Conservation (phyloP, 805 yeast species). For the Monosporozyma unispora region DNA sequence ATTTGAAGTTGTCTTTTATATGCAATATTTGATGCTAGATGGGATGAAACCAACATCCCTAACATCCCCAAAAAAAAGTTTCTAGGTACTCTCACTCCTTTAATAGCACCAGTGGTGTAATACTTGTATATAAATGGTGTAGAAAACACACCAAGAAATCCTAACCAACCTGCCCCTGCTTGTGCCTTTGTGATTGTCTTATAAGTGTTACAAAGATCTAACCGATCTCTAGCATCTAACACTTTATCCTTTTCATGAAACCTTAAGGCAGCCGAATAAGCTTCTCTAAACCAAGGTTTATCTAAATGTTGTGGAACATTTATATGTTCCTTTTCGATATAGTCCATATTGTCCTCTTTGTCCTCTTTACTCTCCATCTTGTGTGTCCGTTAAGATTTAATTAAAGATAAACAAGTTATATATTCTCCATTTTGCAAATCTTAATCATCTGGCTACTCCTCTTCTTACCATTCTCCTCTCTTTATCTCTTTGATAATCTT, state of each 20-base stretch:
- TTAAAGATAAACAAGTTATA: too few relatives aligned
- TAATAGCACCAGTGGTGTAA: conserved; percentile 26
- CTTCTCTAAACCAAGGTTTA: conserved; percentile 31
- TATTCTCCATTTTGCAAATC: too few relatives aligned
- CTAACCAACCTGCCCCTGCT: conserved; percentile 33
- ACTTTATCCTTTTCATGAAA: conserved; percentile 43
- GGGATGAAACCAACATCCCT: conserved; percentile 31
- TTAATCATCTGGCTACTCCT: too few relatives aligned
- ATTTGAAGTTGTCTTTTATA: conserved; percentile 27
- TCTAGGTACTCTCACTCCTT: conserved; percentile 35
- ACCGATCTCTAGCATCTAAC: conserved; percentile 36
- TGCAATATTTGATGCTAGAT: conserved; percentile 25
- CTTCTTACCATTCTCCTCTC: too few relatives aligned
- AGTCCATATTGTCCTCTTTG: not conserved
- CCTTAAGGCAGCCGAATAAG: conserved; percentile 35
- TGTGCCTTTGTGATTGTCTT: conserved; percentile 31
- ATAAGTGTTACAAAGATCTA: conserved; percentile 33
- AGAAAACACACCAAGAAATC: conserved; percentile 35
- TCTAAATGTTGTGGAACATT: conserved; percentile 7
- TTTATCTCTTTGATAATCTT: too few relatives aligned
- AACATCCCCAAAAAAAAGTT: conserved; percentile 36
- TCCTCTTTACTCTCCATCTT: not conserved
- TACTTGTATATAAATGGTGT: conserved; percentile 36
- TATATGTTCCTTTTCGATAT: not conserved
- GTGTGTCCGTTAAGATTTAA: too few relatives aligned